A percentile compares a stretch with the other conserved stretches of the same genome.
phyloP scores from a whole-genome alignment of 1,284 basidiomycete genomes.

The Boletus coffeatus region DNA sequence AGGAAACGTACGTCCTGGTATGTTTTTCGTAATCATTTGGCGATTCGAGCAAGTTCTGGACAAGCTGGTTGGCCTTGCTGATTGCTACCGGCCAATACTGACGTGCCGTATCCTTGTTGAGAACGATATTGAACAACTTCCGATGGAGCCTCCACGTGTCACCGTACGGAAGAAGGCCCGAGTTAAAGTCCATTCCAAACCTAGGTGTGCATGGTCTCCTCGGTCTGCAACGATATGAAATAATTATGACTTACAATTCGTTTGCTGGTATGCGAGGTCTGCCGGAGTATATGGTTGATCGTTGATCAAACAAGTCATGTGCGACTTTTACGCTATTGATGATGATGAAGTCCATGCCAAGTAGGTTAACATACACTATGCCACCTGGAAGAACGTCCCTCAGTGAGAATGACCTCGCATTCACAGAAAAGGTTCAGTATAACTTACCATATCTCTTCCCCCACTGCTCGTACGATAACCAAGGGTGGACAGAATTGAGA shows the following conservation, averaged over 20 bases:
- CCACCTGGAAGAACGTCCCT: constrained; percentile 22
- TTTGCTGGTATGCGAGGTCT: constrained; percentile 28
- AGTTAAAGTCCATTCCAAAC: constrained; percentile 29
- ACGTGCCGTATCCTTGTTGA: constrained; percentile 13
- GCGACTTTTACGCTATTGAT: constrained; percentile 34
- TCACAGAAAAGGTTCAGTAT: background rate
- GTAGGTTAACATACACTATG: constrained; percentile 30
- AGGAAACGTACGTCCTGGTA: constrained; percentile 19
- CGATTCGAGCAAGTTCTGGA: constrained; percentile 18
- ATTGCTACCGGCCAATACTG: constrained; percentile 17
- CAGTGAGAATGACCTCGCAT: background rate
- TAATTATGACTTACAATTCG: constrained; percentile 12
- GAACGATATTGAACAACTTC: constrained; percentile 16
- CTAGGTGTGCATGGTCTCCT: constrained; percentile 5
- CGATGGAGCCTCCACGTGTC: constrained; percentile 24
- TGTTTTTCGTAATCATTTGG: constrained; percentile 20
- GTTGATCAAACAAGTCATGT: constrained; percentile 36
- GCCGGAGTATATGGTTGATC: constrained; percentile 37
- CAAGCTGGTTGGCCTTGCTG: constrained; percentile 19
- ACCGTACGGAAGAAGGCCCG: constrained; percentile 25
- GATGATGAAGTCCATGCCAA: constrained; percentile 35
- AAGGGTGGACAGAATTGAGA: constrained; percentile 18
- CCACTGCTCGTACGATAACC: constrained; percentile 28
- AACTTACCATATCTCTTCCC: constrained; percentile 26
- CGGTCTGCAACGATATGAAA: background rate